Base-by-base conservation (phyloP, 2,329 filamentous ascomycete species). In the Aspergillus luchuensis region DNA sequence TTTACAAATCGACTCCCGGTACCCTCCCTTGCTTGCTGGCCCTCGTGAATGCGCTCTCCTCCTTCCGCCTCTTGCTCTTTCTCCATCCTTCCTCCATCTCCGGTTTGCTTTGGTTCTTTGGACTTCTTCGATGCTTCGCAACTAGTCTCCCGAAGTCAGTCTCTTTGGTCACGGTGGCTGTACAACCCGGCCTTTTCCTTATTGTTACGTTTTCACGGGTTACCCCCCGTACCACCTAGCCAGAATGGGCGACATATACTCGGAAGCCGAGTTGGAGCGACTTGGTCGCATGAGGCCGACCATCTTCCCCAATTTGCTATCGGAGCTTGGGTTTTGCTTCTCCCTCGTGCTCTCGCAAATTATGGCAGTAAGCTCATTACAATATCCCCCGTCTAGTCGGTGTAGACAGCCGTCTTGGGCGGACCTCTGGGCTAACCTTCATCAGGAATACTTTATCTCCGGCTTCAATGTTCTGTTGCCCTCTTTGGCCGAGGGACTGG, bases 381-480 rank as follows among this genome's bases (percentile, higher is more conserved):
- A 28, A n/a, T 1, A 19, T 11, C 15, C n/a, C 3, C 10, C 23
- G 6, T 52, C n/a, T 21, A 38, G 21, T 38, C 4, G 3, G 15
- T 8, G 10, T 30, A 11, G 28, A 30, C 3, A 4, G 15, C 39
- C 19, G 23, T 8, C 60, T 11, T 60, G 56, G 41, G 57, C 39
- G 33, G 3, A 10, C 23, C 10, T 30, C 8, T 41, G 38, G 13
- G 17, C 38, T n/a, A n/a, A 13, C 8, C 17, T 13, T 15, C 6
- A 11, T 30, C 61, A 86, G 81, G 90, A 93, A 77, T 93, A 89
- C 75, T 90, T 89, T 71, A 84, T 94, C 54, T 90, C 88, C 50
- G 91, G 91, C 33, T 95, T 93, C 69, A 86, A 82, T 60, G 78
- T 87, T 61, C 76, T 94, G 25, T 75, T 93, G 0, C 91, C 91